Percentiles rank a stretch among this genome's conserved stretches.
These are phyloP conservation scores for Diphasiastrum complanatum DNA, from an alignment of 83 land plant species.

Conservation along the genomic window DNA sequence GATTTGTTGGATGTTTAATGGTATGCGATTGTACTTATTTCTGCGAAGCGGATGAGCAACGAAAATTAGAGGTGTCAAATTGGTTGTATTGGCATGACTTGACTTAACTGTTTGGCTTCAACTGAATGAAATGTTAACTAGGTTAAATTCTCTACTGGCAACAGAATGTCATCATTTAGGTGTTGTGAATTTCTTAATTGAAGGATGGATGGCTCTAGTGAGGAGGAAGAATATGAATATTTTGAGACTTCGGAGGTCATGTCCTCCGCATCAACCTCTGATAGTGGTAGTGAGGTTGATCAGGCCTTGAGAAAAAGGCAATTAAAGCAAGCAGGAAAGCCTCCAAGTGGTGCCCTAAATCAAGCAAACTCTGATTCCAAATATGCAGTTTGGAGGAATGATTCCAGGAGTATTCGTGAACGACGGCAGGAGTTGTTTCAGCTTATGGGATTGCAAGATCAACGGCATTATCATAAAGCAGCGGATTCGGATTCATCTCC, in stretches of 20 bases:
- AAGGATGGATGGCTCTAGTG: conserved; percentile 14
- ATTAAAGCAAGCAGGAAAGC: conserved; percentile 11
- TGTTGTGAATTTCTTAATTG: too few relatives aligned
- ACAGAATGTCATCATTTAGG: too few relatives aligned
- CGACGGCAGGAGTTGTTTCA: conserved; percentile 29
- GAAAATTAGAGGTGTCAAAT: too few relatives aligned
- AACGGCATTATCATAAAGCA: conserved; percentile 8
- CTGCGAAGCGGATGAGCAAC: too few relatives aligned
- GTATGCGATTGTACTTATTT: too few relatives aligned
- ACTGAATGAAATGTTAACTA: too few relatives aligned
- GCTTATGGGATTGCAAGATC: conserved; percentile 26
- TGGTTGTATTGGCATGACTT: too few relatives aligned
- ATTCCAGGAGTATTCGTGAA: conserved; percentile 27
- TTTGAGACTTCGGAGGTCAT: conserved; percentile 21
- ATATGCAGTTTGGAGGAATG: conserved; percentile 27
- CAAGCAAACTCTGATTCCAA: conserved; percentile 20
- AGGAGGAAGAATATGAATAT: conserved; percentile 22
- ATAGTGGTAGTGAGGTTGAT: conserved; percentile 6
- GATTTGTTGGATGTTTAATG: too few relatives aligned
- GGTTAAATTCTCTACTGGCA: too few relatives aligned
- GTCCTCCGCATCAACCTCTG: conserved; percentile 24
- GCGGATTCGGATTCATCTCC: neutral
- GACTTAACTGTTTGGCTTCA: too few relatives aligned
- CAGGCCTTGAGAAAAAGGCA: conserved; percentile 7
- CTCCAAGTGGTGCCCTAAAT: conserved; percentile 7